These are phyloP conservation scores for Fragaria iinumae DNA, from an alignment of 306 rosid genomes.

Conservation along the genomic window DNA sequence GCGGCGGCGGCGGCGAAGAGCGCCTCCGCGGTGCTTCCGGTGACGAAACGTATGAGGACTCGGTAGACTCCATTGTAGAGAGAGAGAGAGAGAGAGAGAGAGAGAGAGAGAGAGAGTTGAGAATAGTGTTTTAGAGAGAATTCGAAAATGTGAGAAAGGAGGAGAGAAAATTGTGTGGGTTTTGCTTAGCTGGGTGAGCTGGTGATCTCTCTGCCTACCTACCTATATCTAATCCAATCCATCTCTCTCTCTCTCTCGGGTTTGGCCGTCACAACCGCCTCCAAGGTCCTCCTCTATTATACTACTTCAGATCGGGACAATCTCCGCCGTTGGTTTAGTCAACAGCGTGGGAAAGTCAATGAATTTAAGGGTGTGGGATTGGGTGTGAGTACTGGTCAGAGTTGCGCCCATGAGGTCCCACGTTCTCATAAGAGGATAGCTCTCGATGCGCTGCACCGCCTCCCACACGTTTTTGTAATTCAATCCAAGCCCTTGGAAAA, in stretches of 20 bases:
- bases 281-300: background rate
- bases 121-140: background rate
- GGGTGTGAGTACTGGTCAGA: background rate
- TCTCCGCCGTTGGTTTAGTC: background rate
- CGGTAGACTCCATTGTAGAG: slow-evolving; percentile 77
- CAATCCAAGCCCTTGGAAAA: too few species aligned
- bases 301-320: background rate
- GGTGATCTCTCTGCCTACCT: slow-evolving; percentile 8
- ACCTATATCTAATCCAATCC: slow-evolving; percentile 5
- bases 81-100: background rate
- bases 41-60: slow-evolving; percentile 85
- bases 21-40: slow-evolving; percentile 82
- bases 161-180: background rate
- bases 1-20: slow-evolving; percentile 75
- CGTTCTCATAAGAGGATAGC: background rate
- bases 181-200: slow-evolving; percentile 8
- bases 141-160: slow-evolving; percentile 2
- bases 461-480: background rate
- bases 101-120: slow-evolving; percentile 8
- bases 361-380: background rate
- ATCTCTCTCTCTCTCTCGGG: background rate
- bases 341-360: rapidly evolving
- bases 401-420: slow-evolving; percentile 11
- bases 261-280: slow-evolving; percentile 36
- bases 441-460: slow-evolving; percentile 6